phyloP scores from a whole-genome alignment of 2,329 filamentous ascomycete species.

The Colletotrichum cereale region DNA sequence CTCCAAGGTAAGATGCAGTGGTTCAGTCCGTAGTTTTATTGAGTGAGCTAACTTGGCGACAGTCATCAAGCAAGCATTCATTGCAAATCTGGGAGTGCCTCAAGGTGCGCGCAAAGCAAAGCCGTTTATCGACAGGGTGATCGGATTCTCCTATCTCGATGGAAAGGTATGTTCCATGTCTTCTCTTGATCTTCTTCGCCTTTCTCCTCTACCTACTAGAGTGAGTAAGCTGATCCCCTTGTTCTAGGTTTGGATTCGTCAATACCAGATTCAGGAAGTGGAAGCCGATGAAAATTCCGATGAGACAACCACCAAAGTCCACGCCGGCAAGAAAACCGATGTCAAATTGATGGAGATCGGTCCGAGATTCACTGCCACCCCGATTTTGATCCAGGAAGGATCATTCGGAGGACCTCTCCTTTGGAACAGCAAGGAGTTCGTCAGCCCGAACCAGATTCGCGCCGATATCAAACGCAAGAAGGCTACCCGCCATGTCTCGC shows the following conservation, averaged over 20 bases:
- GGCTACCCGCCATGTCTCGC: conserved; percentile 81
- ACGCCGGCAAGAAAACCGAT: conserved; percentile 73
- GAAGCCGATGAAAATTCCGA: conserved; percentile 41
- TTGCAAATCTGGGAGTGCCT: conserved; percentile 84
- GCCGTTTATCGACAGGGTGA: conserved; percentile 95
- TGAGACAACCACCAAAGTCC: conserved; percentile 55
- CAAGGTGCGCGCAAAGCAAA: conserved; percentile 90
- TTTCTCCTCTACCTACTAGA: too few relatives aligned
- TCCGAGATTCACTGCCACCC: conserved; percentile 75
- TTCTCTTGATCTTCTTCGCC: conserved; percentile 54
- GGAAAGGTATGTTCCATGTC: conserved; percentile 88
- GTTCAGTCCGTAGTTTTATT: background rate
- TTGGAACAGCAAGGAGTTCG: conserved; percentile 98
- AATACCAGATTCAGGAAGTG: conserved; percentile 79
- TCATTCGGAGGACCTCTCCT: conserved; percentile 97
- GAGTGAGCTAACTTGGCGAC: background rate
- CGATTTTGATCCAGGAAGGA: conserved; percentile 86
- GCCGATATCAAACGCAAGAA: conserved; percentile 82
- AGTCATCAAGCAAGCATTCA: conserved; percentile 89
- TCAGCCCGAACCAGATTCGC: conserved; percentile 94
- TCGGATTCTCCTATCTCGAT: conserved; percentile 90
- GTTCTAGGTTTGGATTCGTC: background rate
- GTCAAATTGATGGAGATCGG: conserved; percentile 92
- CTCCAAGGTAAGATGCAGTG: conserved; percentile 60
- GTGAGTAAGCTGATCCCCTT: background rate